A percentile compares a stretch with the other conserved stretches of the same genome.
phyloP scores from a whole-genome alignment of 352 stramenopile genomes.

The Globisporangium megalacanthum region DNA sequence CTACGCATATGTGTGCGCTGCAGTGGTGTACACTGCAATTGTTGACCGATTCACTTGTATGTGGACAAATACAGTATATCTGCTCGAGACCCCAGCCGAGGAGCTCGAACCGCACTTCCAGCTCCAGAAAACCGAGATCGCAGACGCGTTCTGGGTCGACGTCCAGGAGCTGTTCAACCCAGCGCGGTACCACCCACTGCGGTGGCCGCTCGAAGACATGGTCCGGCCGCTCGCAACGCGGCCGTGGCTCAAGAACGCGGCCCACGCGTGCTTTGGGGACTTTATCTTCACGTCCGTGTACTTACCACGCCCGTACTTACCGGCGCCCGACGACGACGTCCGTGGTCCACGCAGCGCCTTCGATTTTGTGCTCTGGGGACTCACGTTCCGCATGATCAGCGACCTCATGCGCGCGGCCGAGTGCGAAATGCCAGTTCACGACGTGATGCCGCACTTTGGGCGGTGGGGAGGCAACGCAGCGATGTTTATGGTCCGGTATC shows the following conservation, averaged over 20 bases:
- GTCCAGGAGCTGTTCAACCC: slow-evolving; percentile 69
- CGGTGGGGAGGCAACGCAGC: slow-evolving; percentile 34
- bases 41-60: background rate
- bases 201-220: slow-evolving; percentile 58
- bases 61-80: slow-evolving; percentile 44
- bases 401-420: slow-evolving; percentile 39
- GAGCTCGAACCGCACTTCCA: slow-evolving; percentile 39
- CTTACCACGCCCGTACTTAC: slow-evolving; percentile 47
- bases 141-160: slow-evolving; percentile 81
- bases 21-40: too few relatives aligned
- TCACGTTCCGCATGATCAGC: slow-evolving; percentile 69
- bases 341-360: slow-evolving; percentile 29
- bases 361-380: slow-evolving; percentile 83
- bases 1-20: too few relatives aligned
- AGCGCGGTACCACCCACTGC: slow-evolving; percentile 43
- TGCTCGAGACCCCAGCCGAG: slow-evolving; percentile 47
- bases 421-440: slow-evolving; percentile 40
- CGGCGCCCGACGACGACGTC: slow-evolving; percentile 33
- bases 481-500: slow-evolving; percentile 46
- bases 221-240: slow-evolving; percentile 29
- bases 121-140: slow-evolving; percentile 63
- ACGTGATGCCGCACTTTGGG: slow-evolving; percentile 55
- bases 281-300: slow-evolving; percentile 73
- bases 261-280: slow-evolving; percentile 40
- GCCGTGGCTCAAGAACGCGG: slow-evolving; percentile 23